These are phyloP conservation scores for Fusarium equiseti DNA, from an alignment of 2,329 filamentous ascomycete genomes.

Conservation along the genomic window DNA sequence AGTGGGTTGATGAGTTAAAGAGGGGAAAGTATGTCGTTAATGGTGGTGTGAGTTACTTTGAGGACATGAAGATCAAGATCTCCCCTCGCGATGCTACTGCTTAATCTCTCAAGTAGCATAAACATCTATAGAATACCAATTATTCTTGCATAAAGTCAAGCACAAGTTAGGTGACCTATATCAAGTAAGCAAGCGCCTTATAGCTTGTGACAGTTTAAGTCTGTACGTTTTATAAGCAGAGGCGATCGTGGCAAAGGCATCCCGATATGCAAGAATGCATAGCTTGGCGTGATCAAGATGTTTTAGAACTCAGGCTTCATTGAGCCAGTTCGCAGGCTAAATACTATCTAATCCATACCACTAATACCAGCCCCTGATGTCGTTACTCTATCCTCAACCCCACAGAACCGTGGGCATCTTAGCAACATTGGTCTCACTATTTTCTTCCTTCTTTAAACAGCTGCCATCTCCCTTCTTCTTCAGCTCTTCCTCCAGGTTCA, in stretches of 20 bases:
- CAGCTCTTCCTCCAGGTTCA: conserved; percentile 7
- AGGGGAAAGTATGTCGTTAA: conserved; percentile 31
- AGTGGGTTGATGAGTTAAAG: conserved; percentile 16
- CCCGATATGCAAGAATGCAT: neutral
- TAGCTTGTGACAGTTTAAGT: too few relatives aligned
- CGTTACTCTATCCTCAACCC: neutral
- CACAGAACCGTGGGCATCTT: neutral
- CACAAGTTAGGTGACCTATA: too few relatives aligned
- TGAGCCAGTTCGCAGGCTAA: neutral
- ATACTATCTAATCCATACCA: neutral
- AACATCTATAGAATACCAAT: neutral
- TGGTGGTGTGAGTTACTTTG: conserved; percentile 38
- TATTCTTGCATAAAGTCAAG: neutral
- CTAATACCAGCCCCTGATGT: neutral
- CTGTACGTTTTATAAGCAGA: neutral
- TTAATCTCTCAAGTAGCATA: neutral
- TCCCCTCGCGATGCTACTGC: conserved; percentile 2
- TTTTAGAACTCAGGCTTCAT: neutral
- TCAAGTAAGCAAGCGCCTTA: too few relatives aligned
- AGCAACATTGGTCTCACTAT: neutral
- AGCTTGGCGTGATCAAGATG: neutral
- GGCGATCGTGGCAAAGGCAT: neutral
- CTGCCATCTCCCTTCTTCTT: neutral
- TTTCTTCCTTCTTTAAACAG: neutral
- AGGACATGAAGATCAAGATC: conserved; percentile 31